Conservation (phyloP, 1,284 basidiomycete species). For the Ceratorhiza oryzae-sativae region DNA sequence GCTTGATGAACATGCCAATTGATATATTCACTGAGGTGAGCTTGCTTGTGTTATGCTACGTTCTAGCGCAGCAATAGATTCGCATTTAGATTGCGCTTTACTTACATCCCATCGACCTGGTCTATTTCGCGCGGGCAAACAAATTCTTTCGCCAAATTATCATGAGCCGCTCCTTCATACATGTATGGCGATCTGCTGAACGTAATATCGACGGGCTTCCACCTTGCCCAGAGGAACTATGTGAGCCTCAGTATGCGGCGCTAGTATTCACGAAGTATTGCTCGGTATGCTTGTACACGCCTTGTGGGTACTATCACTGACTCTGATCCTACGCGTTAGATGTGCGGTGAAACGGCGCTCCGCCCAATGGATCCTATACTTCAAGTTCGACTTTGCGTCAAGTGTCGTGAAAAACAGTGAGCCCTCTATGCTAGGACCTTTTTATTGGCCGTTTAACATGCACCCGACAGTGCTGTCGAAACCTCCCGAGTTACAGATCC, state of each 20-base stretch:
- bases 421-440: neutral
- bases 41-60: neutral
- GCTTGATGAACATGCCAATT: constrained; percentile 3
- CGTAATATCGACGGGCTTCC: neutral
- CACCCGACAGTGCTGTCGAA: neutral
- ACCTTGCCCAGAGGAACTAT: constrained; percentile 30
- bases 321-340: neutral
- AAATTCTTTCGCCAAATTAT: constrained; percentile 15
- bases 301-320: neutral
- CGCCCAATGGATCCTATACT: neutral
- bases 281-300: constrained; percentile 17
- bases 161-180: neutral
- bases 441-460: no score
- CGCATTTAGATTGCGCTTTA: constrained; percentile 9
- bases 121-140: constrained; percentile 27
- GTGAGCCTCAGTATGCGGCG: constrained; percentile 24
- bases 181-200: constrained; percentile 7
- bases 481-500: neutral
- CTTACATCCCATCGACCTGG: constrained; percentile 19
- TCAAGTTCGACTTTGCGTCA: constrained; percentile 1
- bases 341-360: neutral
- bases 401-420: neutral
- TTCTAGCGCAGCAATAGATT: neutral
- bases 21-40: constrained; percentile 3
- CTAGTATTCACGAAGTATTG: constrained; percentile 22